Base-by-base conservation (phyloP, 2,329 filamentous ascomycete genomes). In the Fusarium solani-melongenae region DNA sequence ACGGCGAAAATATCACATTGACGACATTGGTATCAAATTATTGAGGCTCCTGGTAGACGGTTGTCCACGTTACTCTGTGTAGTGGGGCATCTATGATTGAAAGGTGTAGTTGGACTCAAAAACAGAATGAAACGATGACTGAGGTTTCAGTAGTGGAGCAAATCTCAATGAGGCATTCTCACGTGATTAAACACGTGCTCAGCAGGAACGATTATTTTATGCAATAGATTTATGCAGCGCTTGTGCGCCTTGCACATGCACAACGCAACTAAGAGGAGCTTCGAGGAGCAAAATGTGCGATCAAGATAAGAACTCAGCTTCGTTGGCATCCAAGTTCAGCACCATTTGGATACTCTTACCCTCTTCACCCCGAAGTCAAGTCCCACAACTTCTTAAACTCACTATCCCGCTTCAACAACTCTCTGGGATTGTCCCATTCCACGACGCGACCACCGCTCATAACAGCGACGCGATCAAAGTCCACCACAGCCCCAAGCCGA, bases 381-480 rank as follows among this genome's bases (percentile, higher is more conserved):
- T 67, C 53, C 65, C 62, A 72, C 12, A 72, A n/a, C 20, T 44
- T 71, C 27, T 59, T 71, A 12, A 72, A 71, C 41, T 67, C 68
- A 6, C 68, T 71, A 10, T 72, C 67, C 33, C 36, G 29, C 20
- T 41, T 39, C 33, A 72, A 31, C 36, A 74, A 61, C 22, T 31
- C 61, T 7, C 31, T 44, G 3, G 72, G 72, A 6, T 59, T 57
- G 9, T 73, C 72, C 53, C 67, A 71, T 36, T 74, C 72, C 5
- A 69, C 41, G 4, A 74, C 36, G 5, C 17, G 36, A 20, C 71
- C 72, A 22, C 44, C 27, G 3, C 62, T 64, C 41, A 75, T 61
- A 1, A 74, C 62, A 24, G 69, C 62, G 10, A 72, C 67, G 9
- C 63, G 53, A 31, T 69, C 70, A 27, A 67, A 69, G 12, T 71